phyloP scores from a whole-genome alignment of 768 basidiomycete species.

The Naganishia vishniacii region DNA sequence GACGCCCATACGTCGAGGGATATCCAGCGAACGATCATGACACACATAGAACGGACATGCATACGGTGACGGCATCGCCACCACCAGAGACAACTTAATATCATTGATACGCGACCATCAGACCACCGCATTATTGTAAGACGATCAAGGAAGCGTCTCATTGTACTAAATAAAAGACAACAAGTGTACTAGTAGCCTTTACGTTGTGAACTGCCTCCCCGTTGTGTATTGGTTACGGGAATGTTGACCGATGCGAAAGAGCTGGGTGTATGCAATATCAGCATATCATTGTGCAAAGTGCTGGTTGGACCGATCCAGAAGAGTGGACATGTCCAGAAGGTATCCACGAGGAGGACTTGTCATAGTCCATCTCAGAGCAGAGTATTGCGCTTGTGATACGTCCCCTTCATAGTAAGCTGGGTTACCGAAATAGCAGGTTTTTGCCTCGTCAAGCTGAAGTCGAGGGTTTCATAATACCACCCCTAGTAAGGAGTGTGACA shows the following conservation, averaged over 20 bases:
- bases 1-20: too few species aligned
- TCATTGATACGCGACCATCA: background rate
- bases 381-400: too few species aligned
- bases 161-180: background rate
- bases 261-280: conserved; percentile 12
- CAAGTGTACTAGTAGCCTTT: conserved; percentile 2
- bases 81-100: background rate
- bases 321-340: too few species aligned
- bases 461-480: too few species aligned
- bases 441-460: too few species aligned
- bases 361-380: too few species aligned
- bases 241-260: background rate
- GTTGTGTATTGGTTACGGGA: background rate
- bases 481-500: too few species aligned
- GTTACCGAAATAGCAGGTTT: too few species aligned
- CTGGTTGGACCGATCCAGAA: background rate
- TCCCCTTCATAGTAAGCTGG: too few species aligned
- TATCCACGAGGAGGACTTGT: too few species aligned
- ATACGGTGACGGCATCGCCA: background rate
- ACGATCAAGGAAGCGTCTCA: background rate
- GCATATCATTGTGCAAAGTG: background rate
- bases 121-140: background rate
- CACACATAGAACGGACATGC: background rate
- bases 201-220: background rate
- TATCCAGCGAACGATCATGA: background rate